Evolutionary conservation across 2,329 filamentous ascomycete genomes (phyloP), one percentile per base, ranked within the genome.

Genomic region (Cryoendolithus antarcticus): DNA sequence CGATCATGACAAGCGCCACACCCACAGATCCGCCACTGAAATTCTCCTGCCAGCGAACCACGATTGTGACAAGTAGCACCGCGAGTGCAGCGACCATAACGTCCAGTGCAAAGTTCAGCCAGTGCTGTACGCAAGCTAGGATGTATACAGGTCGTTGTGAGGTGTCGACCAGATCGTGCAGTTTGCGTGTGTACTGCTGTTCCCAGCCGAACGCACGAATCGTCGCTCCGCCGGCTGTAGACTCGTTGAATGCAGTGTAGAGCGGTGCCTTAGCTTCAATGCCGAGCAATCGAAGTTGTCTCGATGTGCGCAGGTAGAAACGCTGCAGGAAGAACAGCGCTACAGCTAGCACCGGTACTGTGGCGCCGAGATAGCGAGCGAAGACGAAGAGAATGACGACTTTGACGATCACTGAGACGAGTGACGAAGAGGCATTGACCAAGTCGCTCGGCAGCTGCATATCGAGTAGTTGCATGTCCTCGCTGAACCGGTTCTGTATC

Each of bases 181-280:
- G 7, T 4, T 27, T 27, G 24, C 24, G 24, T 7, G 24, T 27
- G 24, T 27, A 27, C 24, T 27, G 6, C 24, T 27, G 4, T 8
- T 58, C 52, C 68, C 69, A 73, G 2, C 62, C 61, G 35, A 71
- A 73, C 0, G 71, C 64, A 6, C 70, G 66, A 29, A 75, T 66
- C 0, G 67, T 73, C 1, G 61, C 46, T 0, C 73, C 46, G 0
- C 71, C 71, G 4, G 59, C 53, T 0, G 72, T 49, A 0, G 66
- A 67, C 40, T 75, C 71, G 6, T 65, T 52, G 45, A 74, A 73
- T 29, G 72, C 64, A 0, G 67, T 64, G 46, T 67, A 71, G 0
- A 74, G 56, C 0, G 69, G 67, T 1, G 63, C 62, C 42, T 68
- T 67, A 27, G 62, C 57, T 48, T 74, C 71, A 0, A 74, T 58